Conservation (phyloP, 2,329 filamentous ascomycete species). For the Emergomyces orientalis region DNA sequence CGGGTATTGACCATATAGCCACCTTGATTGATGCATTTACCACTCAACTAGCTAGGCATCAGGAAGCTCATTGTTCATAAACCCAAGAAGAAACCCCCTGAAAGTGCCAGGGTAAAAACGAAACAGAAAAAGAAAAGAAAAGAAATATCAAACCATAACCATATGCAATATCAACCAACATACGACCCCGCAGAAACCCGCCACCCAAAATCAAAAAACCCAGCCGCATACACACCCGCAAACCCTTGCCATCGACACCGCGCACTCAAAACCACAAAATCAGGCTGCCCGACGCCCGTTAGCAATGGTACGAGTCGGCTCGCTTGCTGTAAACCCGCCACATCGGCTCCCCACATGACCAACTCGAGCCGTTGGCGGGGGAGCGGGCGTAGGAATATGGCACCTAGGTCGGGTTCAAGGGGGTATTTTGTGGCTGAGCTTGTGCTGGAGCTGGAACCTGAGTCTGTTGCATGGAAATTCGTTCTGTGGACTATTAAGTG, state of each 20-base stretch:
- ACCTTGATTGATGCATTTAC: too few relatives aligned
- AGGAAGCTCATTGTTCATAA: too few relatives aligned
- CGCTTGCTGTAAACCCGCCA: slow-evolving; percentile 40
- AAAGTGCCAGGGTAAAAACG: too few relatives aligned
- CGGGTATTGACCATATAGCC: neutral
- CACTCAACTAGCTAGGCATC: neutral
- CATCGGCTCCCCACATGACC: slow-evolving; percentile 47
- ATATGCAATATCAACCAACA: neutral
- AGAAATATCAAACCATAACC: neutral
- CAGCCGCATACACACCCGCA: slow-evolving; percentile 45
- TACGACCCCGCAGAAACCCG: slow-evolving; percentile 33
- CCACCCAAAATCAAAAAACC: slow-evolving; percentile 49
- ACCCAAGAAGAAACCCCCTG: too few relatives aligned
- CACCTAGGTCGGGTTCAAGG: slow-evolving; percentile 35
- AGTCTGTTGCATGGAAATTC: too few relatives aligned
- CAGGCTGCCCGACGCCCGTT: slow-evolving; percentile 49
- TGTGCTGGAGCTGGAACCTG: too few relatives aligned
- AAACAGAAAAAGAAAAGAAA: neutral
- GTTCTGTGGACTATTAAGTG: slow-evolving; percentile 12
- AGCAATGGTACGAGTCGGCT: slow-evolving; percentile 47
- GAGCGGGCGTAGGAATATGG: slow-evolving; percentile 45
- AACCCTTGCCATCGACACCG: slow-evolving; percentile 43
- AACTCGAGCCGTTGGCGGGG: slow-evolving; percentile 43
- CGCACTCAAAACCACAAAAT: slow-evolving; percentile 44
- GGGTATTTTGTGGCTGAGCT: slow-evolving; percentile 21